Base-by-base conservation (phyloP, 1,284 basidiomycete genomes). In the Puccinia novopanici region DNA sequence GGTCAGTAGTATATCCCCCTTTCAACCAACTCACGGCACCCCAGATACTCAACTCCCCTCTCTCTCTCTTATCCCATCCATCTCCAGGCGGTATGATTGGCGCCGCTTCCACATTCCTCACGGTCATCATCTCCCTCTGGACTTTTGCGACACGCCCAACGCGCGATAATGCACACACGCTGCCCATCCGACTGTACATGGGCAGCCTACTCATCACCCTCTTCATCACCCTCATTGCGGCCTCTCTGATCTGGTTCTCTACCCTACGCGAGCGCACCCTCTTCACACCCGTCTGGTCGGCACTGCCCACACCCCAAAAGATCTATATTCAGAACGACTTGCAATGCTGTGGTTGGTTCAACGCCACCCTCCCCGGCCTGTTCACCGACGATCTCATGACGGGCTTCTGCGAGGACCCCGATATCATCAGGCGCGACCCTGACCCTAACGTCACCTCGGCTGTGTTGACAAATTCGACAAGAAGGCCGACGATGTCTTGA, bases 271-370 rank as follows among this genome's bases (percentile, higher is more conserved):
- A 73, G 59, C 42, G 72, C 22, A 37, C 61, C 0, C 50, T 67
- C 6, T 81, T 81, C 40, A 81, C 71, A 9, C 57, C 71, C 24
- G 45, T 81, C 54, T 81, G 79, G 79, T n/a, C 34, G 1, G 19
- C 45, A 10, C 52, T 73, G 1, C 72, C 79, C 13, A 22, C 50
- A 12, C 22, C 63, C 0, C 59, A 54, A 22, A 74, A 81, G 61
- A 54, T 75, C 24, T 81, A 42, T 30, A 74, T 81, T 34, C 79
- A 81, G 73, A 67, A 81, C 22, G 70, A 72, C 30, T 45, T 81
- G 22, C 40, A 57, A 13, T 81, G 79, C 65, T 81, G 79, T 52
- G 79, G 79, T 24, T 81, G 79, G 79, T 75, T 81, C 42, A 70
- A 74, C 37, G 50, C 79, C 2, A 81, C 79, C 10, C 22, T 37